A percentile compares a stretch with the other conserved stretches of the same genome.
Evolutionary conservation across 306 rosid genomes (phyloP).

Genomic region (Spatholobus suberectus): DNA sequence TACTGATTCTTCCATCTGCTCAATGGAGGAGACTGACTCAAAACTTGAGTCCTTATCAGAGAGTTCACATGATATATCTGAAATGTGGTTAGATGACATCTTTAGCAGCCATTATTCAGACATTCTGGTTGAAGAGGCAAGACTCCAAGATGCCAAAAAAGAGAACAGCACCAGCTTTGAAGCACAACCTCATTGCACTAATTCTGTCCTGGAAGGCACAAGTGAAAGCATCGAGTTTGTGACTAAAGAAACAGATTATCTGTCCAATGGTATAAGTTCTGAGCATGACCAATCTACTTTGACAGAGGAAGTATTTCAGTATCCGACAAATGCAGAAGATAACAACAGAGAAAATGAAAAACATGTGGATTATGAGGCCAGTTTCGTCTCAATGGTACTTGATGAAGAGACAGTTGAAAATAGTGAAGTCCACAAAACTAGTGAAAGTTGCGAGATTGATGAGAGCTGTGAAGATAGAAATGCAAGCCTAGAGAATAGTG

Average conservation of each 20-base stretch:
- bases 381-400: conserved; percentile 5
- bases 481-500: conserved; percentile 21
- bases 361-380: conserved; percentile 26
- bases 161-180: conserved; percentile 43
- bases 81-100: conserved; percentile 37
- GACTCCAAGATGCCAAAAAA: conserved; percentile 11
- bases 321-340: conserved; percentile 38
- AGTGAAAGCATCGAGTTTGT: conserved; percentile 28
- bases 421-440: conserved; percentile 24
- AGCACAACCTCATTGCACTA: conserved; percentile 29
- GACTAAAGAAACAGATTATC: conserved; percentile 43
- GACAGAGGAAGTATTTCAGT: conserved; percentile 46
- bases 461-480: conserved; percentile 30
- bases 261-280: conserved; percentile 26
- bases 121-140: conserved; percentile 27
- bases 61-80: conserved; percentile 37
- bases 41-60: conserved; percentile 35
- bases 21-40: conserved; percentile 38
- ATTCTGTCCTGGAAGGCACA: conserved; percentile 35
- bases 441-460: conserved; percentile 25
- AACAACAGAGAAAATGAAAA: conserved; percentile 42
- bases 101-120: conserved; percentile 26
- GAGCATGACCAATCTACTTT: conserved; percentile 51
- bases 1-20: conserved; percentile 35
- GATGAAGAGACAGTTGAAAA: conserved; percentile 35